phyloP scores from a whole-genome alignment of 192 early-diverging fungal species.

The Backusella tuberculispora region DNA sequence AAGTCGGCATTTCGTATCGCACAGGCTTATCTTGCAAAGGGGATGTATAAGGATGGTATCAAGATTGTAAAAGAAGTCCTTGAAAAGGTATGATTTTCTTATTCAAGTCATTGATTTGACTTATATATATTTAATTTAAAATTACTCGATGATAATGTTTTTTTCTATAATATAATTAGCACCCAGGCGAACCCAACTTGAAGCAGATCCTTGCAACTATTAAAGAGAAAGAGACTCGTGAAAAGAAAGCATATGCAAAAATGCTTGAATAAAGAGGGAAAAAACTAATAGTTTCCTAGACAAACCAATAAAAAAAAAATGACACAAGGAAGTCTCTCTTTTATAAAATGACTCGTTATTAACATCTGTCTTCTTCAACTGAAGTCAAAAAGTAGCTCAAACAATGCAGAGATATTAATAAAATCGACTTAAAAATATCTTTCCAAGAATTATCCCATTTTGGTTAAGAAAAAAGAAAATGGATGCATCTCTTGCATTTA shows the following conservation, averaged over 20 bases:
- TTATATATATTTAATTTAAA: too few relatives aligned
- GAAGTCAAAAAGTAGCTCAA: too few relatives aligned
- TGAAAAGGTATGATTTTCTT: neutral
- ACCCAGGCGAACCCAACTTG: neutral
- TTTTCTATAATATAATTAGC: neutral
- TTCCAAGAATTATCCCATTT: too few relatives aligned
- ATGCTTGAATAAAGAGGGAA: neutral
- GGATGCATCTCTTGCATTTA: neutral
- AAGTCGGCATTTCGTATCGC: constrained; percentile 49
- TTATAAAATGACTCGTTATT: too few relatives aligned
- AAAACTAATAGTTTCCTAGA: neutral
- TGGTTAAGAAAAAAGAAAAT: neutral
- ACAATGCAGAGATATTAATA: too few relatives aligned
- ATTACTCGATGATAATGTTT: too few relatives aligned
- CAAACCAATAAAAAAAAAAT: too few relatives aligned
- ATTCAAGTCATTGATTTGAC: too few relatives aligned
- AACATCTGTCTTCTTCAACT: too few relatives aligned
- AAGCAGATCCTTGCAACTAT: neutral
- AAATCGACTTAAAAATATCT: too few relatives aligned
- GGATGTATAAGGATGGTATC: constrained; percentile 48
- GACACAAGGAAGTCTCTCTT: too few relatives aligned
- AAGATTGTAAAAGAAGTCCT: neutral
- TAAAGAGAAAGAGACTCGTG: neutral
- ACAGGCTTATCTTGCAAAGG: constrained; percentile 45
- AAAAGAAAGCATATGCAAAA: constrained; percentile 3